These are phyloP conservation scores for Fomitopsis palustris DNA, from an alignment of 1,284 basidiomycete genomes.

Conservation along the genomic window DNA sequence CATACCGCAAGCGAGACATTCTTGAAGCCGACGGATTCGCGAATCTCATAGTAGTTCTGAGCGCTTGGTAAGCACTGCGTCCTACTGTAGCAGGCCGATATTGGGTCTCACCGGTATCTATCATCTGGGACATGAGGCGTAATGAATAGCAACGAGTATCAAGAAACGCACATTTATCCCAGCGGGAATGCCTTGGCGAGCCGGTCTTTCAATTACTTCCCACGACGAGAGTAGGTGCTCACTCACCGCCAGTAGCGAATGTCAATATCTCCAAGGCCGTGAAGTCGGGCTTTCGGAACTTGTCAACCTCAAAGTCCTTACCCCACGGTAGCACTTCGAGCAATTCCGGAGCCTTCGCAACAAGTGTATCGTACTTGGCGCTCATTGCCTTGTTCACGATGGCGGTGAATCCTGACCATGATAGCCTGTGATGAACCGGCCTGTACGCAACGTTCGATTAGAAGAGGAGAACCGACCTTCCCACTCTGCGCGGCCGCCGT, in stretches of 20 bases:
- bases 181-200: constrained; percentile 63
- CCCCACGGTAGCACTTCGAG: constrained; percentile 86
- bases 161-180: constrained; percentile 71
- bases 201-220: neutral
- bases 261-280: constrained; percentile 76
- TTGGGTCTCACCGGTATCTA: constrained; percentile 56
- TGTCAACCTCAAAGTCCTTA: constrained; percentile 75
- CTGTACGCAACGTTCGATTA: neutral
- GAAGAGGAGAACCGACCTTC: constrained; percentile 48
- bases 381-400: constrained; percentile 82
- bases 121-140: neutral
- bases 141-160: neutral
- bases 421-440: neutral
- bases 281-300: constrained; percentile 84
- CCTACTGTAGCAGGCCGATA: neutral
- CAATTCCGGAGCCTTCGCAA: constrained; percentile 68
- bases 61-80: neutral
- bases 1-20: constrained; percentile 74
- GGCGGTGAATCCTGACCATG: constrained; percentile 69
- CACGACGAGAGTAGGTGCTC: neutral
- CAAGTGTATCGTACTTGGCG: constrained; percentile 75
- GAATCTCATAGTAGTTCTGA: constrained; percentile 76
- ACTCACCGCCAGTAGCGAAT: constrained; percentile 76
- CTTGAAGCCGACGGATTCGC: constrained; percentile 80
- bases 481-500: constrained; percentile 82